Conservation (phyloP, 306 rosid genomes). For the Malus fusca region DNA sequence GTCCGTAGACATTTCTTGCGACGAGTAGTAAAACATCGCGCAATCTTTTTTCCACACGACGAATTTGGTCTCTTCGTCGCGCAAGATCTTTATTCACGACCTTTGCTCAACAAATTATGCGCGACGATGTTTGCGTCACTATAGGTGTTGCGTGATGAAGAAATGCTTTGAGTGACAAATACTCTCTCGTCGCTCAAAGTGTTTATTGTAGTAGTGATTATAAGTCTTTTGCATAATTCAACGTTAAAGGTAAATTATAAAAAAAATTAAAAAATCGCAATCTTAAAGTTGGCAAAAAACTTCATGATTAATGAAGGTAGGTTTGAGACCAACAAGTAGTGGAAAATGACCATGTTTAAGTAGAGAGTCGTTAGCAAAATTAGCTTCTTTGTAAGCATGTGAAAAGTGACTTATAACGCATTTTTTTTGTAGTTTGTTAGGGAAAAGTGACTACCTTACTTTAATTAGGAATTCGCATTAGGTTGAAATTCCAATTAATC, state of each 20-base stretch:
- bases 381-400: neutral
- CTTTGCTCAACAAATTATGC: too few species aligned
- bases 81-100: too few species aligned
- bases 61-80: too few species aligned
- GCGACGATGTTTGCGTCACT: fast-evolving
- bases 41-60: too few species aligned
- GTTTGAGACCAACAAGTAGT: neutral
- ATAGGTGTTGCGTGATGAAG: too few species aligned
- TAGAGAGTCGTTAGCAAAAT: neutral
- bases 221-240: too few species aligned
- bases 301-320: neutral
- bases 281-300: neutral
- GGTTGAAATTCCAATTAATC: neutral
- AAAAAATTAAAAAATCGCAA: neutral
- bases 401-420: neutral
- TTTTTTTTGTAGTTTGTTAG: neutral
- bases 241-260: too few species aligned
- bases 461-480: neutral
- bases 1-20: too few species aligned
- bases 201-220: too few species aligned
- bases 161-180: too few species aligned
- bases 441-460: neutral
- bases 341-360: neutral
- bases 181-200: too few species aligned
- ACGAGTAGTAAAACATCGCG: too few species aligned